Evolutionary conservation across 2,329 filamentous ascomycete species (phyloP), one percentile per base, ranked within the genome.

Genomic region (Fusarium robinianum): DNA sequence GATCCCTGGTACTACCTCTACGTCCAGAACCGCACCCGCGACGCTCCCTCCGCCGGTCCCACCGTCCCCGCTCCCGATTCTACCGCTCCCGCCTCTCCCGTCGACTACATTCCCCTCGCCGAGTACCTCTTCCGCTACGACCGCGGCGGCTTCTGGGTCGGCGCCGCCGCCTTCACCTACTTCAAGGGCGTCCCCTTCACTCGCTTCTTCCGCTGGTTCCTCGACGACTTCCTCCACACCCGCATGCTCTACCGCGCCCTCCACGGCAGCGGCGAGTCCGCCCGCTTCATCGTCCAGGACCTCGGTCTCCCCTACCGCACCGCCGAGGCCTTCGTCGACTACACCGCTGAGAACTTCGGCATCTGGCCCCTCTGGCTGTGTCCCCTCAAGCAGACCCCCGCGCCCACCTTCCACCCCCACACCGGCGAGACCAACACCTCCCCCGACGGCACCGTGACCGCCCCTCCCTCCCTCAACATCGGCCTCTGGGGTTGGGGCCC

Each of bases 401-500:
- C 71, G 12, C 77, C 78, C 2, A 80, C 75, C 8, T 82, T 82
- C 59, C 79, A 82, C 61, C 79, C 79, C 3, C 73, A 76, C 56
- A 73, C 75, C 2, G 71, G 61, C 37, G 63, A 69, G 51, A 59
- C 58, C 6, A 62, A 67, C 11, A 45, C 53, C 5, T 16, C 46
- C 19, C 29, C 47, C 19, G 55, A 52, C 34, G 50, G 54, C 26
- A 46, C 55, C 14, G 46, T 43, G 31, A 39, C 53, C 5, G 54
- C 58, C 27, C 55, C 58, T 36, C 63, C 67, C 48, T 78, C 82
- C 67, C 75, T 85, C 45, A 85, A 84, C 62, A 72, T 85, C 31
- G 81, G 81, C n/a, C 79, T 95, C 23, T 95, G 90, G 89, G 89
- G 88, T 8, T 87, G 84, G 66, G 88, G 86, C 6, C 81, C 85